A percentile compares a stretch with the other conserved stretches of the same genome.
Evolutionary conservation across 176 grass and related monocot genomes (phyloP).

Genomic region (Alloteropsis semialata): DNA sequence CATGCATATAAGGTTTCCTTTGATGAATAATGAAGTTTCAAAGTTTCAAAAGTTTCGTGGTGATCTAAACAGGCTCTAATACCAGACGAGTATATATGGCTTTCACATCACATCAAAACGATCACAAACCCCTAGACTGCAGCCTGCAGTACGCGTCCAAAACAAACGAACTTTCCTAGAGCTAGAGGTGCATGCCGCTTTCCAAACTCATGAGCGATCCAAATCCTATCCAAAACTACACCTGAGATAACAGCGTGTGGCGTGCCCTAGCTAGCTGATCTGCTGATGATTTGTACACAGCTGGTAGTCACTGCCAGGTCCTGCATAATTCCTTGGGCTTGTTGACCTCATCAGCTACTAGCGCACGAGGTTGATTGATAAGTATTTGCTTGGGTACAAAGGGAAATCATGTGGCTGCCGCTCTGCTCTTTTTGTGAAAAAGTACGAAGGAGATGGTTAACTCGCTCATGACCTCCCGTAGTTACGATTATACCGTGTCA

Average conservation of each 20-base stretch:
- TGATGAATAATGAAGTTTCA: too few species aligned
- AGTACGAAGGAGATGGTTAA: conserved; percentile 46
- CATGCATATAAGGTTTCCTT: too few species aligned
- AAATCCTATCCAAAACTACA: conserved; percentile 7
- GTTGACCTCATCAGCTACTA: conserved; percentile 31
- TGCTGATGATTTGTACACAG: background rate
- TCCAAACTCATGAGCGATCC: background rate
- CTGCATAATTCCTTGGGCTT: conserved; percentile 15
- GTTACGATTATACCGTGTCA: background rate
- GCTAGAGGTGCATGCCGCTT: background rate
- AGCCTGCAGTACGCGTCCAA: background rate
- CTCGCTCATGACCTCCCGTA: conserved; percentile 42
- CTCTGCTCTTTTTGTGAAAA: conserved; percentile 47
- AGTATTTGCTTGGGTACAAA: conserved; percentile 67
- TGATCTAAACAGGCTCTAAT: too few species aligned
- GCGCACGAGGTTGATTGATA: conserved; percentile 21
- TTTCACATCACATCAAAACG: conserved; percentile 2
- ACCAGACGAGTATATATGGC: background rate
- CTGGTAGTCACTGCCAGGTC: conserved; percentile 17
- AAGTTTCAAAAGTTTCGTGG: too few species aligned
- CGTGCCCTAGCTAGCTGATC: too few species aligned
- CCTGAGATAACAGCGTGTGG: background rate
- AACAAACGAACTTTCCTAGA: background rate
- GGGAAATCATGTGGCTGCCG: conserved; percentile 51
- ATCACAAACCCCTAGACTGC: background rate